phyloP scores from a whole-genome alignment of 345 rosid genomes.

The Pistacia atlantica region DNA sequence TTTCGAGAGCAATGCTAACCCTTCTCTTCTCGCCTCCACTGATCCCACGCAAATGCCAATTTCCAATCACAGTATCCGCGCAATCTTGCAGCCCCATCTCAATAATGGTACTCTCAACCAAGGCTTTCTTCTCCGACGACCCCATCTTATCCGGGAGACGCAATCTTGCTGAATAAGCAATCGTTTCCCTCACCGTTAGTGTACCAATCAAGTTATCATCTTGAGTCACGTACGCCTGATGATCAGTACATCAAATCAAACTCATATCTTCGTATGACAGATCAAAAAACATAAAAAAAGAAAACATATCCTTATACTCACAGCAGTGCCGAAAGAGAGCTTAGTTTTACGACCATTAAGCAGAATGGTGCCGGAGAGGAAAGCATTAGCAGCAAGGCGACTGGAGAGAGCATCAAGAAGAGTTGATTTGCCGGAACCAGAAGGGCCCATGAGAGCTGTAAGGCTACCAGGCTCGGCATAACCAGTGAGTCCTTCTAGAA shows the following conservation, averaged over 20 bases:
- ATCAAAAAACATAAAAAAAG: neutral
- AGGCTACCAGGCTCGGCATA: conserved; percentile 85
- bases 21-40: conserved; percentile 95
- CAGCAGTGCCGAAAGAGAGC: conserved; percentile 94
- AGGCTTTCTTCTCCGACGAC: conserved; percentile 71
- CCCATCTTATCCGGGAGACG: conserved; percentile 94
- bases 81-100: conserved; percentile 99
- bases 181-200: conserved; percentile 89
- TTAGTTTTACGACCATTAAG: conserved; percentile 93
- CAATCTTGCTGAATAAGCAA: conserved; percentile 78
- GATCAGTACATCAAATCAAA: neutral
- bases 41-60: conserved; percentile 93
- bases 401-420: conserved; percentile 87
- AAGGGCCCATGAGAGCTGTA: conserved; percentile 95
- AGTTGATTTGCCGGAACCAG: conserved; percentile 94
- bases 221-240: conserved; percentile 95
- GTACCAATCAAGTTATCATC: conserved; percentile 96
- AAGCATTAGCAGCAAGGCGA: conserved; percentile 91
- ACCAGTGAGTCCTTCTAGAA: conserved; percentile 83
- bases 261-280: too few relatives aligned
- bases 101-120: conserved; percentile 80
- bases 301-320: conserved; percentile 35
- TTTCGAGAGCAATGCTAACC: conserved; percentile 94
- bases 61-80: conserved; percentile 89
- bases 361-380: conserved; percentile 79